Conservation (phyloP, 169 alveolate species). For the Ichthyophthirius multifiliis region DNA sequence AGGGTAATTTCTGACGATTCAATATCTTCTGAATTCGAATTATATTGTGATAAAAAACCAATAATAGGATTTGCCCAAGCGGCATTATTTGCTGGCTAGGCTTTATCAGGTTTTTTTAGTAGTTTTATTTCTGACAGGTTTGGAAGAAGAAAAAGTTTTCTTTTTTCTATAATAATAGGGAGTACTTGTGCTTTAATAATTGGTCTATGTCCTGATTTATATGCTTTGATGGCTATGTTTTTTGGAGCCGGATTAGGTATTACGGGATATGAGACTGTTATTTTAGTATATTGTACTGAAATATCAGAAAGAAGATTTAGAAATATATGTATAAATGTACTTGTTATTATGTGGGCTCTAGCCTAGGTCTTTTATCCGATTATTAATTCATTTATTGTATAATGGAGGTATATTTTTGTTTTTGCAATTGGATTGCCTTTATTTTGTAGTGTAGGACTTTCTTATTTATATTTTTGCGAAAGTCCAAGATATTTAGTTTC, state of each 20-base stretch:
- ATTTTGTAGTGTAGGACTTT: neutral
- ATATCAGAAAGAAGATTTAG: constrained; percentile 21
- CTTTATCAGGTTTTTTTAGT: constrained; percentile 8
- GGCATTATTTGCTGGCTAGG: constrained; percentile 26
- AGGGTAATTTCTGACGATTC: neutral
- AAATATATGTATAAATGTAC: neutral
- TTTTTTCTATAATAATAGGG: constrained; percentile 10
- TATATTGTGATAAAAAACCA: constrained; percentile 1
- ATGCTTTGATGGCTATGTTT: neutral
- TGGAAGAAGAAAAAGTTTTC: constrained; percentile 20
- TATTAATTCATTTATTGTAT: neutral
- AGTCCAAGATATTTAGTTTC: constrained; percentile 12
- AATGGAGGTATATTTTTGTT: constrained; percentile 8
- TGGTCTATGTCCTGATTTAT: neutral
- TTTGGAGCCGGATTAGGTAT: constrained; percentile 25
- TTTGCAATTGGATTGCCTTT: constrained; percentile 11
- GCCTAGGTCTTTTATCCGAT: constrained; percentile 13
- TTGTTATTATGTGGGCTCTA: constrained; percentile 17
- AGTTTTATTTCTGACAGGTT: constrained; percentile 1
- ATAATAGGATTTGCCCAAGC: constrained; percentile 1
- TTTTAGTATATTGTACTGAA: constrained; percentile 12
- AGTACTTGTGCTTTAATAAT: neutral
- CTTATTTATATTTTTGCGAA: constrained; percentile 15
- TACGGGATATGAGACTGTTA: constrained; percentile 20
- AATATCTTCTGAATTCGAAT: neutral